A percentile compares a stretch with the other conserved stretches of the same genome.
Conservation (phyloP, 768 basidiomycete genomes). For the Termitomyces sp. region DNA sequence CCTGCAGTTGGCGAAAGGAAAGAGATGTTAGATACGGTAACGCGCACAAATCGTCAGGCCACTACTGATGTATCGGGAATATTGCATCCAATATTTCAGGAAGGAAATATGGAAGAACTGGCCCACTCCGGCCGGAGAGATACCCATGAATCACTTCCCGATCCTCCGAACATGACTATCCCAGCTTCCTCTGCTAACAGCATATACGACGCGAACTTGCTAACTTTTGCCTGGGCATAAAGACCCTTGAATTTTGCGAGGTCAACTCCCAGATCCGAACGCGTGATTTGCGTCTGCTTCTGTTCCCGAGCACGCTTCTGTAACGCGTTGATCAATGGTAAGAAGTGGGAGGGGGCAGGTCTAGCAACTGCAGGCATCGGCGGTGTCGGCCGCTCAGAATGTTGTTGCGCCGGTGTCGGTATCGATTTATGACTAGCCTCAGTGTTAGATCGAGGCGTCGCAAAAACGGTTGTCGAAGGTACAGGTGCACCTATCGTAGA, state of each 20-base stretch:
- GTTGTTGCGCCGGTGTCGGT: neutral
- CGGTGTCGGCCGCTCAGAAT: neutral
- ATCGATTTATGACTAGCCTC: neutral
- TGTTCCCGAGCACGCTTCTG: conserved; percentile 4
- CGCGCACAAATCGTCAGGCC: neutral
- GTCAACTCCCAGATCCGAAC: conserved; percentile 14
- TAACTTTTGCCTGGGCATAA: conserved; percentile 18
- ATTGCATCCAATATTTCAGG: neutral
- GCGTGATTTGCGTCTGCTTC: neutral
- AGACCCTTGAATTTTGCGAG: conserved; percentile 15
- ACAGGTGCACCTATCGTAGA: neutral
- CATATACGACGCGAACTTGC: conserved; percentile 19
- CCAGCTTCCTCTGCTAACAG: conserved; percentile 18
- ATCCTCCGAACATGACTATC: conserved; percentile 19
- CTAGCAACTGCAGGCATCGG: neutral
- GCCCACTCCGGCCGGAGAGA: conserved; percentile 16
- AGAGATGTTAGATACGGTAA: neutral
- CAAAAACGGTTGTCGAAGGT: neutral
- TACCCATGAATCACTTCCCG: conserved; percentile 18
- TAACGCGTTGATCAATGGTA: conserved; percentile 3
- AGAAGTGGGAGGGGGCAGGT: conserved; percentile 6
- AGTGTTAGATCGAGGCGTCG: neutral
- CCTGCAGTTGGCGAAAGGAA: neutral
- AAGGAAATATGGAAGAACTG: neutral
- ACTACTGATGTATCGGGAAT: neutral